A percentile compares a stretch with the other conserved stretches of the same genome.
phyloP scores from a whole-genome alignment of 805 yeast genomes.

The Nakazawaea ernobii region DNA sequence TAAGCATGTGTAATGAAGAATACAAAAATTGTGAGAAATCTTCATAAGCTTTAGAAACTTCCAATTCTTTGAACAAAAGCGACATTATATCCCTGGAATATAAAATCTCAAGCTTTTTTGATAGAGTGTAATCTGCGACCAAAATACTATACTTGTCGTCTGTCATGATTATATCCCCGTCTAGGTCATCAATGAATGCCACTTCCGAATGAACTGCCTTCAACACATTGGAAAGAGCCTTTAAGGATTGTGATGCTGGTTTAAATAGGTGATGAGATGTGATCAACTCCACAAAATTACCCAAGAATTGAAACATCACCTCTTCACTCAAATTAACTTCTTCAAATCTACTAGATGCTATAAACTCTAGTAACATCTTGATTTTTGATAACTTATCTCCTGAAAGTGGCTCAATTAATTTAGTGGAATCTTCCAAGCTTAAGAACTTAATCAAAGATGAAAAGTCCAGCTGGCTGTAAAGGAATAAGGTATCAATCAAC shows the following conservation, averaged over 20 bases:
- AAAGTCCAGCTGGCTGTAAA: neutral
- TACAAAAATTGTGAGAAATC: conserved; percentile 1
- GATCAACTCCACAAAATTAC: neutral
- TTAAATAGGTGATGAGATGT: conserved; percentile 5
- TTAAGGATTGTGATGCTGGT: conserved; percentile 10
- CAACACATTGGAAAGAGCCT: conserved; percentile 15
- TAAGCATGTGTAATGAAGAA: conserved; percentile 1
- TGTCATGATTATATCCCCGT: neutral
- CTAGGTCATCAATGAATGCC: conserved; percentile 12
- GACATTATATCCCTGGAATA: neutral
- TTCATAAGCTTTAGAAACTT: neutral
- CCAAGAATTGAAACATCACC: neutral
- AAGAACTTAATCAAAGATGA: neutral
- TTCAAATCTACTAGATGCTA: neutral
- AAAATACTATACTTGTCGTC: conserved; percentile 7
- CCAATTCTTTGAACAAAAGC: neutral
- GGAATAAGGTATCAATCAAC: neutral
- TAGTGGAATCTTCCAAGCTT: conserved; percentile 1
- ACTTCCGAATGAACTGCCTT: conserved; percentile 15
- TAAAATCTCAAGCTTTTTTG: neutral
- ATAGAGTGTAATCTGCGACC: conserved; percentile 1
- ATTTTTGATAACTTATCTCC: neutral
- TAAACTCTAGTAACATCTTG: neutral
- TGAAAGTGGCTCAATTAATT: neutral
- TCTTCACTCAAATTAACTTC: neutral